Conservation (phyloP, 192 early-diverging fungal genomes). For the Paraglomus occultum region DNA sequence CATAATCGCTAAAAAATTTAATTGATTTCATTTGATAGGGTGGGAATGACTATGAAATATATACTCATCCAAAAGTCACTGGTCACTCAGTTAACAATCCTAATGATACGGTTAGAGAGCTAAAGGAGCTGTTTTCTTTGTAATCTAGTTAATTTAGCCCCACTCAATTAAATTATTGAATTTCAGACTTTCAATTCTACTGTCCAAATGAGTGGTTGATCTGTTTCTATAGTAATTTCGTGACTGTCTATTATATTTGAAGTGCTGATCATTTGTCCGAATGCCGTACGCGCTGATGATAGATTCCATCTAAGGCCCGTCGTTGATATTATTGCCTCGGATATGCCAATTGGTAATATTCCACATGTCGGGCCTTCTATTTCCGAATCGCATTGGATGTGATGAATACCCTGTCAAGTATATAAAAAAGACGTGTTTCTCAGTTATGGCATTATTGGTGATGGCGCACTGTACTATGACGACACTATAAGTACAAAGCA, state of each 20-base stretch:
- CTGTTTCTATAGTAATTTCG: conserved; percentile 63
- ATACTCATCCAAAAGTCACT: conserved; percentile 67
- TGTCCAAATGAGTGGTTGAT: conserved; percentile 79
- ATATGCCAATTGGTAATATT: conserved; percentile 75
- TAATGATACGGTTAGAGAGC: conserved; percentile 75
- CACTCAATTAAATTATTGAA: no score
- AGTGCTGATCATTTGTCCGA: conserved; percentile 80
- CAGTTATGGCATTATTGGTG: conserved; percentile 2
- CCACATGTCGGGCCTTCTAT: conserved; percentile 88
- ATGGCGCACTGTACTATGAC: background rate
- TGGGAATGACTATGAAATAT: conserved; percentile 99
- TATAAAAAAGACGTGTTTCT: background rate
- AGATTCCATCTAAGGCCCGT: conserved; percentile 79
- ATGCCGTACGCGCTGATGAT: conserved; percentile 48
- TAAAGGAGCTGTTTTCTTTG: conserved; percentile 73
- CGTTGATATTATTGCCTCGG: conserved; percentile 62
- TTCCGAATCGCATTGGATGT: conserved; percentile 56
- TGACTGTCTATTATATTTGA: conserved; percentile 71
- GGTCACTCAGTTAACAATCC: conserved; percentile 88
- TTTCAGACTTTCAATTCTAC: conserved; percentile 52
- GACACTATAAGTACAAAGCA: conserved; percentile 2
- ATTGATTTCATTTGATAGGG: conserved; percentile 50
- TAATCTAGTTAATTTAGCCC: no score
- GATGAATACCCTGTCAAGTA: conserved; percentile 57
- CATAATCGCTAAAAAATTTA: background rate